Conservation (phyloP, 1,284 basidiomycete species). For the Ustilago lituana region DNA sequence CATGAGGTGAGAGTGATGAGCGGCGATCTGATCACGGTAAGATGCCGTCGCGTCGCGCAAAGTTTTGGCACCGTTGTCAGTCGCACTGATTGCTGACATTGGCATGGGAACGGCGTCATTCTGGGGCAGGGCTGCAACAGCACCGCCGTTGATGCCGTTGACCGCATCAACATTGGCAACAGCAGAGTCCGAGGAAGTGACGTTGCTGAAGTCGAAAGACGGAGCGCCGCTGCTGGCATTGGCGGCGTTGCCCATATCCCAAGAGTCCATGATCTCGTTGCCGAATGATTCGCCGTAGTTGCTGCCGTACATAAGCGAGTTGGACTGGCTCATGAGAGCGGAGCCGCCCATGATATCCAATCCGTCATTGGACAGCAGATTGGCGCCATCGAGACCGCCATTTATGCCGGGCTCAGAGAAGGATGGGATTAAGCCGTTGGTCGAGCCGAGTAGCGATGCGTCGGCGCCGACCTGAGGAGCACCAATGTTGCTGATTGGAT, state of each 20-base stretch:
- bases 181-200: not conserved
- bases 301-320: constrained; percentile 36
- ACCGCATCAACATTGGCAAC: not conserved
- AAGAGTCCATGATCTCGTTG: constrained; percentile 27
- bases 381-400: constrained; percentile 8
- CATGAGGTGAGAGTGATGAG: constrained; percentile 52
- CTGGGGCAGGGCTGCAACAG: not conserved
- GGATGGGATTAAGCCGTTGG: constrained; percentile 29
- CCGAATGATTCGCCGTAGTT: constrained; percentile 32
- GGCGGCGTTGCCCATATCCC: constrained; percentile 22
- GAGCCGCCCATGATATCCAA: constrained; percentile 39
- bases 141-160: not conserved
- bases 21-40: constrained; percentile 50
- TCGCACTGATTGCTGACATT: not conserved
- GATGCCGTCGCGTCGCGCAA: constrained; percentile 22
- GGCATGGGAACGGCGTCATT: not conserved
- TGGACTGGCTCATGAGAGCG: constrained; percentile 36
- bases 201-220: constrained; percentile 18
- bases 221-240: constrained; percentile 5
- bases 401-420: constrained; percentile 39
- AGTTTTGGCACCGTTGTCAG: constrained; percentile 1
- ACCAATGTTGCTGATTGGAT: constrained; percentile 11
- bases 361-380: constrained; percentile 6
- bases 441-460: constrained; percentile 10
- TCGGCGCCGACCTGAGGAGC: not conserved